A percentile compares a stretch with the other conserved stretches of the same genome.
phyloP scores from a whole-genome alignment of 768 basidiomycete species.

The Hortiboletus campestris region DNA sequence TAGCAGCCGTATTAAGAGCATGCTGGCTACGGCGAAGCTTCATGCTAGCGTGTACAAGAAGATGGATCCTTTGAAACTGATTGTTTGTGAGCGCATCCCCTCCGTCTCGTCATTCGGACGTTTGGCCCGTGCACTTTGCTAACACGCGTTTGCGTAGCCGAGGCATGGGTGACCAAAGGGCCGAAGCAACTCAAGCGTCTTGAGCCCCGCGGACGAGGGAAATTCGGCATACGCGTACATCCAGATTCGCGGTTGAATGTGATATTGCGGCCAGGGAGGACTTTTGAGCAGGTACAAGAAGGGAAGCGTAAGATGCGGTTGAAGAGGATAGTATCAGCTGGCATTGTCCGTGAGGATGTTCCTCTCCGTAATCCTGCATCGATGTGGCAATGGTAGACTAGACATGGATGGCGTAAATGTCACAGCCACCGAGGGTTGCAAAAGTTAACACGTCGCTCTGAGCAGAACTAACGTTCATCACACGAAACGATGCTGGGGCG shows the following conservation, averaged over 20 bases:
- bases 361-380: slow-evolving; percentile 73
- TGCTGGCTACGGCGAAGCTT: slow-evolving; percentile 83
- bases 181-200: slow-evolving; percentile 57
- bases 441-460: slow-evolving; percentile 20
- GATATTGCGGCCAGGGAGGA: slow-evolving; percentile 78
- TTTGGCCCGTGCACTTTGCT: background rate
- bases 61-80: slow-evolving; percentile 64
- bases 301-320: slow-evolving; percentile 66
- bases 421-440: slow-evolving; percentile 6
- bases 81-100: slow-evolving; percentile 65
- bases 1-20: slow-evolving; percentile 80
- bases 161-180: slow-evolving; percentile 94
- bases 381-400: slow-evolving; percentile 70
- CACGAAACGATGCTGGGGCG: slow-evolving; percentile 40
- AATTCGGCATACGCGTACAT: slow-evolving; percentile 73
- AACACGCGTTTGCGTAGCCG: slow-evolving; percentile 48
- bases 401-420: slow-evolving; percentile 7
- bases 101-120: background rate
- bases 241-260: slow-evolving; percentile 75
- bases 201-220: slow-evolving; percentile 83
- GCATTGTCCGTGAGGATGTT: slow-evolving; percentile 73
- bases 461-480: slow-evolving; percentile 22
- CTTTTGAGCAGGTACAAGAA: slow-evolving; percentile 61
- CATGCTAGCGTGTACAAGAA: slow-evolving; percentile 79
- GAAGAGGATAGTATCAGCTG: slow-evolving; percentile 76